Evolutionary conservation across 2,329 filamentous ascomycete genomes (phyloP).

Genomic region (Fusarium napiforme): DNA sequence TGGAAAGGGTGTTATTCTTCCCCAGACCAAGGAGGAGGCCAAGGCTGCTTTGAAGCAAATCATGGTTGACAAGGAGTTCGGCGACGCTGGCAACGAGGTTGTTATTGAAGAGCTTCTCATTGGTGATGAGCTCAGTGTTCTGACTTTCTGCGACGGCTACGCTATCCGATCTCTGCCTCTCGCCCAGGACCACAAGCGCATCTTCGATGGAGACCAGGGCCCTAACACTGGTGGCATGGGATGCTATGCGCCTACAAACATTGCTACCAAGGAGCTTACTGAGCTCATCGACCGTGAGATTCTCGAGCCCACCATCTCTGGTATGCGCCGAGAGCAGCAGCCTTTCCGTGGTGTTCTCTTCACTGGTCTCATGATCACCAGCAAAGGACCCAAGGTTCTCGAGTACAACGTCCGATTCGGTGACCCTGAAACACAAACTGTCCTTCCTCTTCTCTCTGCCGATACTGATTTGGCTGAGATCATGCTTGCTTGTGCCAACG

Average conservation of each 20-base stretch:
- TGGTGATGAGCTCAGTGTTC: constrained; percentile 90
- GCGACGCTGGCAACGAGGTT: constrained; percentile 85
- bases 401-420: constrained; percentile 94
- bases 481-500: constrained; percentile 83
- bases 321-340: constrained; percentile 83
- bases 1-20: constrained; percentile 95
- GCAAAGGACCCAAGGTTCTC: constrained; percentile 79
- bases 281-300: constrained; percentile 82
- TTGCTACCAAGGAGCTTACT: constrained; percentile 79
- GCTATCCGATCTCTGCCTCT: constrained; percentile 85
- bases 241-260: constrained; percentile 91
- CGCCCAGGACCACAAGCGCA: constrained; percentile 96
- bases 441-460: constrained; percentile 77
- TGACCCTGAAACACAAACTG: constrained; percentile 87
- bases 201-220: constrained; percentile 88
- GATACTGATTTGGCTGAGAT: constrained; percentile 87
- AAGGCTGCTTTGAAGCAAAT: constrained; percentile 85
- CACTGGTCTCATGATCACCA: constrained; percentile 94
- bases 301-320: constrained; percentile 88
- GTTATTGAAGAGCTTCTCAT: constrained; percentile 95
- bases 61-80: constrained; percentile 90
- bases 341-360: constrained; percentile 82
- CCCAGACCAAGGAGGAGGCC: constrained; percentile 83
- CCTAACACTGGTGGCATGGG: constrained; percentile 99
- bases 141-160: constrained; percentile 91